A percentile compares a stretch with the other conserved stretches of the same genome.
Evolutionary conservation across 371 early-diverging fungal genomes (phyloP).

Genomic region (Rozella allomycis): DNA sequence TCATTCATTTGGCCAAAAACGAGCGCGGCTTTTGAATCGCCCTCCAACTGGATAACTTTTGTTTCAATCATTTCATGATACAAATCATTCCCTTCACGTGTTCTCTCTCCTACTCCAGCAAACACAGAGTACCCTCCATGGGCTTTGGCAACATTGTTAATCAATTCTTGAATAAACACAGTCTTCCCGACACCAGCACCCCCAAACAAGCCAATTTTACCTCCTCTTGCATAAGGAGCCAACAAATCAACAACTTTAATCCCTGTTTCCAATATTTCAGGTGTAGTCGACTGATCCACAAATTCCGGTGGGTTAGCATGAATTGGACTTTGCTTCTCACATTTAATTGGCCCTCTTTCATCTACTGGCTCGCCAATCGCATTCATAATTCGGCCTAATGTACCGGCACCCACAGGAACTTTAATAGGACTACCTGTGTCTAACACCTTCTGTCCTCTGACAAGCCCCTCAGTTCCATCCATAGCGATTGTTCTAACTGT

Average conservation of each 20-base stretch:
- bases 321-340: slow-evolving; percentile 67
- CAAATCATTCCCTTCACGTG: slow-evolving; percentile 95
- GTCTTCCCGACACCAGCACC: slow-evolving; percentile 98
- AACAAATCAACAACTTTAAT: slow-evolving; percentile 96
- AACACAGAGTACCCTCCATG: slow-evolving; percentile 96
- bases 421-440: slow-evolving; percentile 87
- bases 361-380: slow-evolving; percentile 95
- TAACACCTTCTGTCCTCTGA: slow-evolving; percentile 81
- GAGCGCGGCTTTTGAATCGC: slow-evolving; percentile 81
- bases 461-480: slow-evolving; percentile 93
- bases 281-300: slow-evolving; percentile 85
- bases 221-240: slow-evolving; percentile 86
- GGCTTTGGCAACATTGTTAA: slow-evolving; percentile 93
- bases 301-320: slow-evolving; percentile 85
- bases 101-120: slow-evolving; percentile 92
- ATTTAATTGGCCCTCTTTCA: slow-evolving; percentile 86
- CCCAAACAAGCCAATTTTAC: slow-evolving; percentile 95
- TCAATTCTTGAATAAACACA: slow-evolving; percentile 90
- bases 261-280: slow-evolving; percentile 90
- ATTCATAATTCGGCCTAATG: slow-evolving; percentile 74
- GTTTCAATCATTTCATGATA: slow-evolving; percentile 91
- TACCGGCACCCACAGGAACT: slow-evolving; percentile 78
- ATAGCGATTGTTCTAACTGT: slow-evolving; percentile 96
- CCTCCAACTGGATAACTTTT: slow-evolving; percentile 84
- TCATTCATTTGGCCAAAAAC: slow-evolving; percentile 99